Conservation (phyloP, 2,329 filamentous ascomycete genomes). For the Incumbomyces lentus region DNA sequence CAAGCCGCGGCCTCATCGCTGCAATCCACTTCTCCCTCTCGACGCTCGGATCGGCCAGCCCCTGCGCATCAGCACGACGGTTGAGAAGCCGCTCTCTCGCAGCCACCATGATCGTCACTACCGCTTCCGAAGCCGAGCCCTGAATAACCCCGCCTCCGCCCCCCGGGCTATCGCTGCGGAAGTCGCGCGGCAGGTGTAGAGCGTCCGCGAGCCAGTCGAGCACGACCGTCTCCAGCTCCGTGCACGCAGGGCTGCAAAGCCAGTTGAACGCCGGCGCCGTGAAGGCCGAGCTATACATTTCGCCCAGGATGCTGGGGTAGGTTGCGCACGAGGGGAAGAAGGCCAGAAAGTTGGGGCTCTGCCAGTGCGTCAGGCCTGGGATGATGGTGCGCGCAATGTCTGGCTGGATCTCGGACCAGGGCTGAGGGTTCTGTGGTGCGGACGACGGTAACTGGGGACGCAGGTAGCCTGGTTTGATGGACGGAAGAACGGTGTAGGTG, state of each 20-base stretch:
- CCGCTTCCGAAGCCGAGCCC: constrained; percentile 77
- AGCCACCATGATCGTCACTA: constrained; percentile 77
- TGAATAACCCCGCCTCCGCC: constrained; percentile 85
- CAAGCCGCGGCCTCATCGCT: constrained; percentile 57
- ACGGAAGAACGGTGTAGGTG: constrained; percentile 61
- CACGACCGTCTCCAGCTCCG: constrained; percentile 85
- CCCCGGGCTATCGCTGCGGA: constrained; percentile 55
- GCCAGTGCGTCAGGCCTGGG: constrained; percentile 89
- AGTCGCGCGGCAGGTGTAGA: constrained; percentile 62
- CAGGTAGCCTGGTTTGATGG: constrained; percentile 76
- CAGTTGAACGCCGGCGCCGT: constrained; percentile 92
- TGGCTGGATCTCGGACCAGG: constrained; percentile 66
- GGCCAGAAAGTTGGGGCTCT: constrained; percentile 88
- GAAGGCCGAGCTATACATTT: constrained; percentile 84
- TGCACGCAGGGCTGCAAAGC: constrained; percentile 86
- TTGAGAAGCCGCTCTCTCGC: constrained; percentile 70
- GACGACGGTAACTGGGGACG: constrained; percentile 63
- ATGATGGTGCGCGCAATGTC: constrained; percentile 82
- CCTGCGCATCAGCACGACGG: constrained; percentile 44
- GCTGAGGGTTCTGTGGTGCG: constrained; percentile 56
- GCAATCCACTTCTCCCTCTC: constrained; percentile 62
- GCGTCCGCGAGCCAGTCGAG: constrained; percentile 83
- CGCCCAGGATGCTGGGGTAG: constrained; percentile 76
- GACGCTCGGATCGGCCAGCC: constrained; percentile 33
- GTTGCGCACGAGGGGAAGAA: constrained; percentile 80